A percentile compares a stretch with the other conserved stretches of the same genome.
Conservation (phyloP, 2,329 filamentous ascomycete genomes). For the Fusarium chlamydosporum region DNA sequence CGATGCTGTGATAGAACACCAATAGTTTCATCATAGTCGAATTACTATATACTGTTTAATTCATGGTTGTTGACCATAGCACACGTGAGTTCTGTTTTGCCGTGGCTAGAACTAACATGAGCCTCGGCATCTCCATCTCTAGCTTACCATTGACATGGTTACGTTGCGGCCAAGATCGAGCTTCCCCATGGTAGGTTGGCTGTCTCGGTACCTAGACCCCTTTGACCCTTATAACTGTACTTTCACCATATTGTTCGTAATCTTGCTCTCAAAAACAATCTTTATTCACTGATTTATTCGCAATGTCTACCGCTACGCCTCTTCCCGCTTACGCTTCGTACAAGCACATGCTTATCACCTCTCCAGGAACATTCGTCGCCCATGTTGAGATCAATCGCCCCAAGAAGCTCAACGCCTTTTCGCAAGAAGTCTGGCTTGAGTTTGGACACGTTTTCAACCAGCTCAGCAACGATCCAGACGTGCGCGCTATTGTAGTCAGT, state of each 20-base stretch:
- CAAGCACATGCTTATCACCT: constrained; percentile 80
- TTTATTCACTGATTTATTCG: background rate
- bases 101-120: constrained; percentile 30
- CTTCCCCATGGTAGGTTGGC: constrained; percentile 7
- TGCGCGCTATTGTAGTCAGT: constrained; percentile 84
- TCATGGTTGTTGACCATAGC: background rate
- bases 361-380: constrained; percentile 80
- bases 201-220: background rate
- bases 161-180: constrained; percentile 23
- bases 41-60: background rate
- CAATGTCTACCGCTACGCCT: constrained; percentile 47
- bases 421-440: constrained; percentile 88
- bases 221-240: constrained; percentile 5
- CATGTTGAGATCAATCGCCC: constrained; percentile 94
- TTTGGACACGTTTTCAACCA: constrained; percentile 78
- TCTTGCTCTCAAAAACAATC: background rate
- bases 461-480: constrained; percentile 78
- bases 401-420: constrained; percentile 89
- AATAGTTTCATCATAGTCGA: background rate
- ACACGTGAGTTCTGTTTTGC: constrained; percentile 27
- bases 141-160: constrained; percentile 30
- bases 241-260: background rate
- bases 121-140: constrained; percentile 48
- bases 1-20: background rate
- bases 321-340: constrained; percentile 62